Conservation (phyloP, 441 rosid genomes). For the Melastoma candidum region DNA sequence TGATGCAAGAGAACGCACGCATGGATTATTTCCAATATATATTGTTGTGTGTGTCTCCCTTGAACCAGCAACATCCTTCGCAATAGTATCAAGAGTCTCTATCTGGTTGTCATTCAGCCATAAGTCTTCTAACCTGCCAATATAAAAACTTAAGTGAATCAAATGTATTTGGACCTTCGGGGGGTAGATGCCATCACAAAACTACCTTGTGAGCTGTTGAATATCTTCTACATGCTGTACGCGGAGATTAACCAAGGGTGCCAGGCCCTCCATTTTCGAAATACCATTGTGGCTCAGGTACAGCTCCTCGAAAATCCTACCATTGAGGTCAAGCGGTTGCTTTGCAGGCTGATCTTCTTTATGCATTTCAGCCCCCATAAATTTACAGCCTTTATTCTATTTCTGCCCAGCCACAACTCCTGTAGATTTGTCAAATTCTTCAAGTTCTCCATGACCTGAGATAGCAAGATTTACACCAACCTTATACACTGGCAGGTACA, state of each 20-base stretch:
- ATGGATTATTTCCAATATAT: slow-evolving; percentile 88
- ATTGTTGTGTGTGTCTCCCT: slow-evolving; percentile 79
- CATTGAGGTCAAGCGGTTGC: slow-evolving; percentile 86
- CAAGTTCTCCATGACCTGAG: too few relatives aligned
- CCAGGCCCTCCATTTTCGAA: slow-evolving; percentile 81
- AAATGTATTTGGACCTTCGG: neutral
- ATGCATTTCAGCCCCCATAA: slow-evolving; percentile 24
- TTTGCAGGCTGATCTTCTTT: slow-evolving; percentile 86
- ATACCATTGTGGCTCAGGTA: slow-evolving; percentile 97
- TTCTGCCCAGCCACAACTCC: too few relatives aligned
- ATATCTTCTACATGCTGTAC: slow-evolving; percentile 20
- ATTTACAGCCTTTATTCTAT: too few relatives aligned
- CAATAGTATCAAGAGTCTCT: slow-evolving; percentile 64
- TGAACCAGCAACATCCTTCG: slow-evolving; percentile 64
- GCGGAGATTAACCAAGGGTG: slow-evolving; percentile 55
- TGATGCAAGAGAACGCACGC: slow-evolving; percentile 43
- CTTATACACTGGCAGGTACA: too few relatives aligned
- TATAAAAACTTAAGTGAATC: slow-evolving; percentile 10
- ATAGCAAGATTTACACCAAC: neutral
- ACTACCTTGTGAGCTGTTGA: slow-evolving; percentile 53
- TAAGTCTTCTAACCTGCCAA: slow-evolving; percentile 12
- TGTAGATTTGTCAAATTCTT: too few relatives aligned
- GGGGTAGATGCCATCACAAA: neutral
- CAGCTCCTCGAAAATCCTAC: slow-evolving; percentile 76
- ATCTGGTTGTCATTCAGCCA: slow-evolving; percentile 97